These are phyloP conservation scores for Bipolaris bicolor DNA, from an alignment of 2,329 filamentous ascomycete species.

Conservation along the genomic window DNA sequence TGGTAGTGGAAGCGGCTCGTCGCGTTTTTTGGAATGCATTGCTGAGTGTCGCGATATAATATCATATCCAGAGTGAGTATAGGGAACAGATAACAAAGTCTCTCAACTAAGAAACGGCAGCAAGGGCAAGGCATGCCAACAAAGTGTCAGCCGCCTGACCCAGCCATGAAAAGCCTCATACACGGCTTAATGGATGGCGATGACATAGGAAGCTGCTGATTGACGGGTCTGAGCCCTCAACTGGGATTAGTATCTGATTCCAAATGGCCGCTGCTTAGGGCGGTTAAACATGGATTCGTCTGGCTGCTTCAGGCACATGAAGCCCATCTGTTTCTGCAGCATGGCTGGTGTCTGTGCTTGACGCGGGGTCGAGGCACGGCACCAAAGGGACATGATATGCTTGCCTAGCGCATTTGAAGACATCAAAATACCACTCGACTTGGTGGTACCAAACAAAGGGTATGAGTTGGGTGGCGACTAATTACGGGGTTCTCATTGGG, in stretches of 20 bases:
- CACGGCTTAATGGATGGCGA: constrained; percentile 18
- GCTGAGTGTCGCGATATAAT: constrained; percentile 22
- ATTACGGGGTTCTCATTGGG: constrained; percentile 27
- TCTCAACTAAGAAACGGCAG: constrained; percentile 17
- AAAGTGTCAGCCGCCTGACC: constrained; percentile 17
- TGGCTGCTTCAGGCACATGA: constrained; percentile 7
- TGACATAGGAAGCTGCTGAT: constrained; percentile 17
- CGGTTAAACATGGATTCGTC: constrained; percentile 18
- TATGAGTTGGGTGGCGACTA: constrained; percentile 18
- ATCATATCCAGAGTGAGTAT: constrained; percentile 4
- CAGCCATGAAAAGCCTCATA: constrained; percentile 26
- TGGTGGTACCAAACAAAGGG: constrained; percentile 26
- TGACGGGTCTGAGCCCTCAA: constrained; percentile 20
- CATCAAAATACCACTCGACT: constrained; percentile 23
- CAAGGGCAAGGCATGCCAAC: constrained; percentile 23
- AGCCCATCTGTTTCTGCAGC: constrained; percentile 27
- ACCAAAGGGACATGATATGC: constrained; percentile 19
- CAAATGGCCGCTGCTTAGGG: constrained; percentile 15
- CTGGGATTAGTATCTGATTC: constrained; percentile 15
- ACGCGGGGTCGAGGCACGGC: constrained; percentile 29
- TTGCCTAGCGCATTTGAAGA: constrained; percentile 21
- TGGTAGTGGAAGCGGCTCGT: constrained; percentile 22
- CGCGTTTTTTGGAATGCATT: constrained; percentile 35
- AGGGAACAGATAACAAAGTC: constrained; percentile 21
- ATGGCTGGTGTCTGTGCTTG: constrained; percentile 24